A percentile compares a stretch with the other conserved stretches of the same genome.
phyloP scores from a whole-genome alignment of 169 alveolate genomes.

The Sarcocystis neurona region DNA sequence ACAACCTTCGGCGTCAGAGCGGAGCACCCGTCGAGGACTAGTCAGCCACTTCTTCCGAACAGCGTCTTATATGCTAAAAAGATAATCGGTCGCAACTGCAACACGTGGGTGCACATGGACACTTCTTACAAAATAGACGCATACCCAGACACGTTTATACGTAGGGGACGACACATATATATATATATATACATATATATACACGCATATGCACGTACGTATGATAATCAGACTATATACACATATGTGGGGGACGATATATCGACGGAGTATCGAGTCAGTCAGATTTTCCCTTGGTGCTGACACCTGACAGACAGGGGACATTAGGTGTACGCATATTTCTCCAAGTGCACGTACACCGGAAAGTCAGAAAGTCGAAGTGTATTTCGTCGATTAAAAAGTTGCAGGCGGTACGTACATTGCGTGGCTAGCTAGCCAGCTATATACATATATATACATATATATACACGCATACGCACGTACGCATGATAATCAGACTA shows the following conservation, averaged over 20 bases:
- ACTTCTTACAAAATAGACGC: not conserved
- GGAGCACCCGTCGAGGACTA: no score
- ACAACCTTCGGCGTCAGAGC: no score
- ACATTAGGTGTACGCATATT: no score
- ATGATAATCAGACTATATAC: not conserved
- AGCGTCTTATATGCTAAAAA: no score
- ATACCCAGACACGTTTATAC: not conserved
- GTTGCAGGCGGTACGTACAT: no score
- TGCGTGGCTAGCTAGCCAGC: not conserved
- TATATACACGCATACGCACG: not conserved
- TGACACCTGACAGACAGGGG: no score
- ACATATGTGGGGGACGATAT: not conserved
- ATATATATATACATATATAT: not conserved
- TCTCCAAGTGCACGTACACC: no score
- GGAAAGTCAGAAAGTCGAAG: no score
- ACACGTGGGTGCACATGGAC: not conserved
- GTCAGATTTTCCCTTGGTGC: no score
- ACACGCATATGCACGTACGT: not conserved
- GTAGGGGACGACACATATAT: not conserved
- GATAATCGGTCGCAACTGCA: not conserved
- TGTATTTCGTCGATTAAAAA: no score
- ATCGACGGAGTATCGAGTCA: no score
- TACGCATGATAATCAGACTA: not conserved
- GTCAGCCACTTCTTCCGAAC: no score
- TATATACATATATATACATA: not conserved